Evolutionary conservation across 73 alveolate genomes (phyloP), one percentile per base, ranked within the genome.

Genomic region (Urostyla sp.): DNA sequence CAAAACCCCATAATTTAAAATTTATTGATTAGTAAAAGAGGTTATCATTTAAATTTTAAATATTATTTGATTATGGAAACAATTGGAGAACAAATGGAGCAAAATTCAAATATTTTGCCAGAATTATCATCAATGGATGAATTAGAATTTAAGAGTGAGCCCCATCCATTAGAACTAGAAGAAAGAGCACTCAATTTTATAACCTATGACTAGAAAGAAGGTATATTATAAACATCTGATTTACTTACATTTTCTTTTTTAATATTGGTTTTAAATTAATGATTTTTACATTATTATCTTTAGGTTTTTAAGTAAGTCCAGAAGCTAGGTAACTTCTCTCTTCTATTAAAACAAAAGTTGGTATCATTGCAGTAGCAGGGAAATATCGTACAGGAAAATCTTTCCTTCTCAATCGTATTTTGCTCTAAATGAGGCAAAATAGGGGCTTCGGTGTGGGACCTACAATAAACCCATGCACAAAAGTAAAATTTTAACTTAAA

Each of bases 301-400:
- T 81, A 72, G 95, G 87, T 21, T 94, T 91, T 75, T 44, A 72
- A 51, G 87, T 94, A 34, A 80, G 79, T 44, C 83, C 72, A 1
- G 99, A 95, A 40, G 99, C 98, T 0, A 76, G 75, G 30, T 93
- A 93, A 48, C 85, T 96, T 48, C 67, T 96, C 30, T 45, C 81
- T 60, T 66, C 84, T 44, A 57, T 93, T 15, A 91, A 94, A 56
- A 92, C 82, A 44, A 97, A 97, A 0, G 72, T 96, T 44, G 98
- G 99, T 21, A 92, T 96, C 26, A 92, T 96, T 16, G 97, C 98
- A 21, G 99, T 96, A 13, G 98, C 99, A 59, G 99, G 99, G 30
- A 94, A 95, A 92, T 95, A 96, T 80, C 67, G 99, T 49, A 97
- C 99, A 35, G 99, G 99, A 30, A 97, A 97, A 75, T 90, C 98